Base-by-base conservation (phyloP, 768 basidiomycete genomes). In the Podaxis sp. region DNA sequence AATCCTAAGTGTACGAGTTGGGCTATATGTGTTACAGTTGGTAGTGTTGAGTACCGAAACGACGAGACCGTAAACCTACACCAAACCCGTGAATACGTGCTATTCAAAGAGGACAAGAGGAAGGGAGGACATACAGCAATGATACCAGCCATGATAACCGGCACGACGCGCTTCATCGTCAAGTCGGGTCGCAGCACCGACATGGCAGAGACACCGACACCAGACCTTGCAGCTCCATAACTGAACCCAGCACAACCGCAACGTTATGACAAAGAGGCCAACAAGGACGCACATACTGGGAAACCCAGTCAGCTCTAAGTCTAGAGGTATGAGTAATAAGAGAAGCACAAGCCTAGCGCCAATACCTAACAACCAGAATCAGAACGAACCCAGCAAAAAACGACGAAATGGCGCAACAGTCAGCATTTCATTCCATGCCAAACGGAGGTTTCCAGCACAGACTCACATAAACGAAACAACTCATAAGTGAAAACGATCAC, bases 111-210 rank as follows among this genome's bases (percentile, higher is more conserved):
- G 28, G 11, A 33, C 17, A 30, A 51, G 54, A 56, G 58, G 22
- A 24, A 24, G 7, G 8, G 33, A 33, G 48, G 38, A 88, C 93
- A 67, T 69, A 99, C 96, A 75, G 93, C 96, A 80, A 99, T 97
- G 81, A 99, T 99, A 95, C 96, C 96, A 84, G 96, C 96, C 96
- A 99, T 98, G 78, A 99, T 91, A 75, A 98, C 95, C 51, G 96
- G 96, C 58, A 99, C 87, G 67, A 91, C 89, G 86, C 91, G 95
- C 83, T 90, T 95, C 92, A 99, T 96, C 93, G 98, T 96, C 71
- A 90, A 82, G 82, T 96, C 95, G 55, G 96, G 96, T 66, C 95
- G 88, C 62, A 97, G 87, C 69, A 96, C 93, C 60, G 96, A 94
- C 97, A 97, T 99, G 67, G 97, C 96, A 61, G 95, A 91, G 68